A percentile compares a stretch with the other conserved stretches of the same genome.
These are phyloP conservation scores for Podospora conica DNA, from an alignment of 495 filamentous ascomycete genomes.

Conservation along the genomic window DNA sequence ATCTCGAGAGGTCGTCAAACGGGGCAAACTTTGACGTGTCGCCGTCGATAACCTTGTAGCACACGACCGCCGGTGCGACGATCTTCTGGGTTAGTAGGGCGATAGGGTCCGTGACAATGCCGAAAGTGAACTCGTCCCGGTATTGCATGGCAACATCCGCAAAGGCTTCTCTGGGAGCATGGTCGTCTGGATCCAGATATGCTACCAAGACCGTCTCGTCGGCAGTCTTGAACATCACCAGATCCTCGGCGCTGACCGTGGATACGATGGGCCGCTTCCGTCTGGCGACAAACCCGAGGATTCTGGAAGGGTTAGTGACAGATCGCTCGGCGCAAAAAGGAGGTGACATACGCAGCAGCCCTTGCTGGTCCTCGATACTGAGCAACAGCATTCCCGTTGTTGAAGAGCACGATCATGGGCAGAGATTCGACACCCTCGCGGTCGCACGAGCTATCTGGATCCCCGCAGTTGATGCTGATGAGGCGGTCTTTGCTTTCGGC, in stretches of 20 bases:
- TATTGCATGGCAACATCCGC: conserved; percentile 26
- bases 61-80: conserved; percentile 26
- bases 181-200: conserved; percentile 24
- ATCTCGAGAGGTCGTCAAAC: conserved; percentile 16
- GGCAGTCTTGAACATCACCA: conserved; percentile 28
- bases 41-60: conserved; percentile 31
- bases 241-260: conserved; percentile 7
- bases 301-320: conserved; percentile 18
- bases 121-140: conserved; percentile 36
- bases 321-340: background rate
- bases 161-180: conserved; percentile 15
- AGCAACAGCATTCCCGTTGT: conserved; percentile 5
- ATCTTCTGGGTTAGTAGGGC: conserved; percentile 14
- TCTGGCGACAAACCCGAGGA: conserved; percentile 29
- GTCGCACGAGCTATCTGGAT: conserved; percentile 17
- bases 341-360: conserved; percentile 23
- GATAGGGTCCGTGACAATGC: conserved; percentile 19
- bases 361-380: conserved; percentile 29
- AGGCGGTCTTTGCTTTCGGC: conserved; percentile 7
- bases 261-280: conserved; percentile 27
- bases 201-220: conserved; percentile 37
- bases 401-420: conserved; percentile 17
- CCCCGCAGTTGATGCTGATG: conserved; percentile 27
- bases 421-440: conserved; percentile 6
- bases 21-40: conserved; percentile 23